Conservation (phyloP, 441 rosid species). For the Viola pubescens region DNA sequence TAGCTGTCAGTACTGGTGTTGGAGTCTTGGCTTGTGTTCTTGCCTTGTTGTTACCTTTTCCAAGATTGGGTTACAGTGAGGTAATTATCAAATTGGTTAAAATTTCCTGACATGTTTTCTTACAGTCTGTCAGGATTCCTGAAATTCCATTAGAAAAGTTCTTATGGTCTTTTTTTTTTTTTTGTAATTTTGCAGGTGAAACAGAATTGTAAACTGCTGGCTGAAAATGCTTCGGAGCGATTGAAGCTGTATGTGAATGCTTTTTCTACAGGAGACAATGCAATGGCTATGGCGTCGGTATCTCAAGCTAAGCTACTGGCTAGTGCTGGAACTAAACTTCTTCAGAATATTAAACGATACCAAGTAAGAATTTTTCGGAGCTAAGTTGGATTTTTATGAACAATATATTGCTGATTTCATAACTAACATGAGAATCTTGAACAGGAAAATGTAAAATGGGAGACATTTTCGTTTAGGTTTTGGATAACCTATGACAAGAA, state of each 20-base stretch:
- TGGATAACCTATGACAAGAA: slow-evolving; percentile 29
- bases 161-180: too few relatives aligned
- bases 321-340: slow-evolving; percentile 32
- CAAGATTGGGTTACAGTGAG: slow-evolving; percentile 65
- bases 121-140: too few relatives aligned
- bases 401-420: not conserved
- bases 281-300: slow-evolving; percentile 37
- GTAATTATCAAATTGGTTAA: slow-evolving; percentile 27
- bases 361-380: slow-evolving; percentile 39
- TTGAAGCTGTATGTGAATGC: slow-evolving; percentile 58
- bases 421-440: not conserved
- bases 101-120: not conserved
- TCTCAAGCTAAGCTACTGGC: slow-evolving; percentile 51
- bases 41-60: slow-evolving; percentile 62
- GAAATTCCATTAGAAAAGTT: too few relatives aligned
- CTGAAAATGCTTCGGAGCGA: slow-evolving; percentile 49
- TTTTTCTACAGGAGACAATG: slow-evolving; percentile 37
- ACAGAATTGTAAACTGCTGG: slow-evolving; percentile 35
- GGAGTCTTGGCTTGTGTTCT: slow-evolving; percentile 62
- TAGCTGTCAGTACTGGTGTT: slow-evolving; percentile 66
- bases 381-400: not conserved
- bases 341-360: slow-evolving; percentile 39
- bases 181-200: slow-evolving; percentile 38
- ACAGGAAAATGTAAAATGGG: slow-evolving; percentile 78
- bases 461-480: slow-evolving; percentile 47